A percentile compares a stretch with the other conserved stretches of the same genome.
Conservation (phyloP, 345 rosid species). For the Psidium friedrichsthalianum region DNA sequence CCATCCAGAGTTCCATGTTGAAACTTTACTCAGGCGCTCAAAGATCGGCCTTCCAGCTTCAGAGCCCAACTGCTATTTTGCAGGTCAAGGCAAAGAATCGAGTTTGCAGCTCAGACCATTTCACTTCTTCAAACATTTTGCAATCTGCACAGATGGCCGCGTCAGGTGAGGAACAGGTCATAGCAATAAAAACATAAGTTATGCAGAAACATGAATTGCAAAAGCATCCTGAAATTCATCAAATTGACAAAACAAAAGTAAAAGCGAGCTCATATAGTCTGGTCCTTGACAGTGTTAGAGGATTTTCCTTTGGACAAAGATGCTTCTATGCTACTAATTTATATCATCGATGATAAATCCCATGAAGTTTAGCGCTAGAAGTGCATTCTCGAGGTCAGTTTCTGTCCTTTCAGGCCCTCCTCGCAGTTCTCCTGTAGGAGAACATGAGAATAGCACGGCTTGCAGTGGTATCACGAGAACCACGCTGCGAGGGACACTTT, state of each 20-base stretch:
- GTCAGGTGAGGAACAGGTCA: not conserved
- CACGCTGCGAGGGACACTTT: not conserved
- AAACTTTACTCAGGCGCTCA: not conserved
- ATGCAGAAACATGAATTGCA: not conserved
- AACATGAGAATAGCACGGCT: not conserved
- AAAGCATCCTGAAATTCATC: not conserved
- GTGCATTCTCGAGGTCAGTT: not conserved
- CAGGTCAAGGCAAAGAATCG: not conserved
- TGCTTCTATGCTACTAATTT: not conserved
- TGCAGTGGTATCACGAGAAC: not conserved
- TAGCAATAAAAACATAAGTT: not conserved
- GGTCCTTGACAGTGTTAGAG: not conserved
- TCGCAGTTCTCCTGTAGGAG: not conserved
- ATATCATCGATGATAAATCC: not conserved
- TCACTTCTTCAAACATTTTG: not conserved
- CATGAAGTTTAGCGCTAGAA: not conserved
- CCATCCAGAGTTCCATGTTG: not conserved
- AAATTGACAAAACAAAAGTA: not conserved
- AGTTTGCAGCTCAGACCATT: not conserved
- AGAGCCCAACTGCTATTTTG: not conserved
- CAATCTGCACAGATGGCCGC: not conserved
- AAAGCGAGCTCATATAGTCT: not conserved
- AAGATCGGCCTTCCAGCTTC: not conserved
- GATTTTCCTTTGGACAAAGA: not conserved
- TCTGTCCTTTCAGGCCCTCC: not conserved